These are phyloP conservation scores for Tuber calosporum DNA, from an alignment of 495 filamentous ascomycete species.

Conservation along the genomic window DNA sequence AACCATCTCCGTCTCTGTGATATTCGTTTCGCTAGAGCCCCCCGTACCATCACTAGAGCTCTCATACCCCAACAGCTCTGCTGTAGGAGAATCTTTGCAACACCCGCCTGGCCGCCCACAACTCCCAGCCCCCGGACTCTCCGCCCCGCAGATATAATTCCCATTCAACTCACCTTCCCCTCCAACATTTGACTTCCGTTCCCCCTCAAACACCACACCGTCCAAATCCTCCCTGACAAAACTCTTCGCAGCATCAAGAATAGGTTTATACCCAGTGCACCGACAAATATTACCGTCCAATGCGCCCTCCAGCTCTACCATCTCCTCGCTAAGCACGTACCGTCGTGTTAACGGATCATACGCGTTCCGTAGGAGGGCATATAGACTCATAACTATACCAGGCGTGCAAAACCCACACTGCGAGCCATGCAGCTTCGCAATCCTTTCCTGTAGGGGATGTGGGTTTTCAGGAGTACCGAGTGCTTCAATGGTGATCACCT, in stretches of 20 bases:
- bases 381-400: slow-evolving; percentile 46
- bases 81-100: slow-evolving; percentile 40
- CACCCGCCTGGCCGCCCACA: slow-evolving; percentile 45
- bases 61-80: slow-evolving; percentile 11
- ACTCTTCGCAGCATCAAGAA: slow-evolving; percentile 48
- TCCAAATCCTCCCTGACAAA: slow-evolving; percentile 48
- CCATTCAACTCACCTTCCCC: slow-evolving; percentile 11
- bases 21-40: slow-evolving; percentile 18
- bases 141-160: slow-evolving; percentile 17
- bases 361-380: slow-evolving; percentile 45
- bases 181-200: not conserved
- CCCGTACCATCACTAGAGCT: slow-evolving; percentile 20
- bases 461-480: slow-evolving; percentile 43
- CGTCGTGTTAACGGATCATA: slow-evolving; percentile 41
- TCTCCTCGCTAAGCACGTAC: slow-evolving; percentile 41
- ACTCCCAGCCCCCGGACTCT: slow-evolving; percentile 13
- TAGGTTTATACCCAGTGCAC: slow-evolving; percentile 47
- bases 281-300: slow-evolving; percentile 46
- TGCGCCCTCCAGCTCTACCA: slow-evolving; percentile 44
- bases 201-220: slow-evolving; percentile 37
- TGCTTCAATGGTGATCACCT: slow-evolving; percentile 46
- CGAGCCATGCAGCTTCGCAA: slow-evolving; percentile 45
- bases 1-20: slow-evolving; percentile 19
- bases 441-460: slow-evolving; percentile 46
- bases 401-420: slow-evolving; percentile 47